These are phyloP conservation scores for Paxillus ammoniavirescens DNA, from an alignment of 768 basidiomycete genomes.

Conservation along the genomic window DNA sequence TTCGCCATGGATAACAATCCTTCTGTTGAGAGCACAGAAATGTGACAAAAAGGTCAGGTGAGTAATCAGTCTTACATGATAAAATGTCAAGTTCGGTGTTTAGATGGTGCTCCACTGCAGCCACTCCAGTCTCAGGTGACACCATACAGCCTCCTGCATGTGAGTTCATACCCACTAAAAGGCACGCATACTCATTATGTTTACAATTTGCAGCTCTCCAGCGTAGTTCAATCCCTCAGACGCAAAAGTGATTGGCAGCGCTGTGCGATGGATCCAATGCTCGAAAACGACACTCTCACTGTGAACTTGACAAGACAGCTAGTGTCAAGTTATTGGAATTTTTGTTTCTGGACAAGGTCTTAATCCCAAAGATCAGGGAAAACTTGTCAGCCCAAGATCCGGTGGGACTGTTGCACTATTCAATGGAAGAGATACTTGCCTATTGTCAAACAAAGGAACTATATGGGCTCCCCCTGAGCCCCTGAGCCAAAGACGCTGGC, in stretches of 20 bases:
- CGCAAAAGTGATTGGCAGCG: not conserved
- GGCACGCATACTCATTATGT: too few relatives aligned
- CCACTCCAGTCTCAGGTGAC: too few relatives aligned
- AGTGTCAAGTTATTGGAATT: not conserved
- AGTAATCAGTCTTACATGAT: too few relatives aligned
- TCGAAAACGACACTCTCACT: constrained; percentile 1
- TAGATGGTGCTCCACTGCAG: too few relatives aligned
- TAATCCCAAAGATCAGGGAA: not conserved
- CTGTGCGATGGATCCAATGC: not conserved
- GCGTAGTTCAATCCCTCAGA: not conserved
- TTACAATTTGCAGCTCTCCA: not conserved
- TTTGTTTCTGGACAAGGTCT: not conserved
- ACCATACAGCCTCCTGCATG: too few relatives aligned
- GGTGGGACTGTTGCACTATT: not conserved
- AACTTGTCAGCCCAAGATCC: not conserved
- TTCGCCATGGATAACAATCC: too few relatives aligned
- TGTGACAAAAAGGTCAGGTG: too few relatives aligned
- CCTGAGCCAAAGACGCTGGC: too few relatives aligned
- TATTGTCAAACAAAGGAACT: not conserved
- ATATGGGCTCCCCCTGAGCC: too few relatives aligned
- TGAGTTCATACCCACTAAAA: too few relatives aligned
- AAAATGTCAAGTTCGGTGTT: too few relatives aligned
- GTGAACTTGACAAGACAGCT: not conserved
- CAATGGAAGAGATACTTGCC: not conserved
- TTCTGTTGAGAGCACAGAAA: too few relatives aligned